Conservation (phyloP, 345 rosid genomes). For the Sisymbrium irio region DNA sequence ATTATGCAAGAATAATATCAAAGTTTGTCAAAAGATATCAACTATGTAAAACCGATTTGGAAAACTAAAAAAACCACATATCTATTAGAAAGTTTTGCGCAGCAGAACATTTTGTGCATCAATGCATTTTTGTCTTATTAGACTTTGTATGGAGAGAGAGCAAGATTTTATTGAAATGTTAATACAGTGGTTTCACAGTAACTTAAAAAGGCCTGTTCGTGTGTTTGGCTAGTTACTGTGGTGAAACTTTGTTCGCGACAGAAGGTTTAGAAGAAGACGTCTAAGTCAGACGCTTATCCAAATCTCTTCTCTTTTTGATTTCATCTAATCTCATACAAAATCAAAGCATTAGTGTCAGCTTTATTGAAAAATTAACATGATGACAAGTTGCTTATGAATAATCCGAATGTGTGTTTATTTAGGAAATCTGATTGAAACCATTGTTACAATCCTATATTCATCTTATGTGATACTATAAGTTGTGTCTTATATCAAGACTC, state of each 20-base stretch:
- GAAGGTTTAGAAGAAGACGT: not conserved
- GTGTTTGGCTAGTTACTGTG: not conserved
- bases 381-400: not conserved
- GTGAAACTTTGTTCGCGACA: not conserved
- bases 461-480: too few relatives aligned
- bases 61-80: not conserved
- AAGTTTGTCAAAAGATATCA: slow-evolving; percentile 5
- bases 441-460: not conserved
- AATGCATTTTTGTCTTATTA: not conserved
- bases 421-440: not conserved
- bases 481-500: too few relatives aligned
- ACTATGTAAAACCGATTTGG: not conserved
- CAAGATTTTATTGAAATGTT: not conserved
- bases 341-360: too few relatives aligned
- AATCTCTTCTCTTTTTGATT: not conserved
- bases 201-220: too few relatives aligned
- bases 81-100: not conserved
- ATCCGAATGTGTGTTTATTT: not conserved
- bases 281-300: not conserved
- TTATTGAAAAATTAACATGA: not conserved
- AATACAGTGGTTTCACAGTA: too few relatives aligned
- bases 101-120: not conserved
- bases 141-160: not conserved
- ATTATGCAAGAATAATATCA: not conserved
- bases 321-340: too few relatives aligned